Evolutionary conservation across 2,329 filamentous ascomycete species (phyloP), one percentile per base, ranked within the genome.

Genomic region (Trichoderma sp.): DNA sequence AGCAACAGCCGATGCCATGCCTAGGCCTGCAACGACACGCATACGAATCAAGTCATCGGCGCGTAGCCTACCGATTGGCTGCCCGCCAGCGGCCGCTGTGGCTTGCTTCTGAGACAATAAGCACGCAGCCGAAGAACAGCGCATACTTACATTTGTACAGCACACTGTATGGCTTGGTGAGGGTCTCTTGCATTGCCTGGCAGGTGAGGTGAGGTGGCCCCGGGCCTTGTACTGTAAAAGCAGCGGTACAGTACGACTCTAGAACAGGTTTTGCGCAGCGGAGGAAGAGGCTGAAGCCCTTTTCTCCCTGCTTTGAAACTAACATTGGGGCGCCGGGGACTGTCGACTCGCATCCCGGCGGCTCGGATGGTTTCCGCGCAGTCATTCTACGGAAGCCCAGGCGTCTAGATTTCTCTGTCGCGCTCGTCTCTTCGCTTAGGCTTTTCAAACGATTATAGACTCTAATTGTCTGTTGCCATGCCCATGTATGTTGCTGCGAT

Each of bases 21-120:
- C 61, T 61, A n/a, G 24, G 27, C 58, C 40, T n/a, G 16, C 43
- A 53, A 63, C 35, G 47, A 52, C 49, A 64, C 49, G 61, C 61
- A 64, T 56, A 24, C 53, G 52, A 52, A 16, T 21, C 31, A 29
- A 67, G 63, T 67, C 63, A 67, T 67, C 40, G 6, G 29, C 63
- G 37, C 63, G 37, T 13, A 33, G 63, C 29, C 55, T 59, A 29
- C 63, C 63, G 63, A 58, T 58, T 67, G 63, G 53, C 29, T 33
- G 33, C 16, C 35, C 19, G 3, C 24, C 14, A 21, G 13, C 27
- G 13, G 8, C 31, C 27, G 31, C 53, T n/a, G 35, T 21, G 60
- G 27, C 43, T 40, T 47, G 27, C 53, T 59, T 66, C 63, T 13
- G 40, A 27, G 53, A 37, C 52, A 31, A 14, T 37, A 27, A 57